Evolutionary conservation across 495 filamentous ascomycete genomes (phyloP).

Genomic region (Lophiostoma macrostomum): DNA sequence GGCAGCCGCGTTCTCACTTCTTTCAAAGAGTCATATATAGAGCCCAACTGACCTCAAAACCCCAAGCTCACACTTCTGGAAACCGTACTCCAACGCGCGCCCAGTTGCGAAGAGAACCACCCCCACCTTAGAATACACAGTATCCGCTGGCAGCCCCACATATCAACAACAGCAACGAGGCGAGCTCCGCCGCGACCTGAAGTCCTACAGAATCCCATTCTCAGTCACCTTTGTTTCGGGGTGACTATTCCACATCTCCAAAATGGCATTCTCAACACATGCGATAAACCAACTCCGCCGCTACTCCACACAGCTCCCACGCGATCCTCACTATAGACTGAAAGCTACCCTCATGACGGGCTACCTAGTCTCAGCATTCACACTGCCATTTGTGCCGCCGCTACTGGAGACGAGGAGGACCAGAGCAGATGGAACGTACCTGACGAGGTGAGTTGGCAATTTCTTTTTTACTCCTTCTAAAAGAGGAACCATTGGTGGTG

Average conservation of each 20-base stretch:
- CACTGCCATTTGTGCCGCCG: conserved; percentile 80
- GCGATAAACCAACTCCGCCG: conserved; percentile 26
- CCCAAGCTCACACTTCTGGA: neutral
- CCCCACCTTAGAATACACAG: neutral
- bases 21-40: neutral
- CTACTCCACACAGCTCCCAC: conserved; percentile 33
- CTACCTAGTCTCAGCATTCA: conserved; percentile 41
- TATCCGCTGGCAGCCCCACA: neutral
- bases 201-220: too few species aligned
- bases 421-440: conserved; percentile 28
- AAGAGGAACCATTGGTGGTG: too few species aligned
- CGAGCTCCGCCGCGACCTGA: too few species aligned
- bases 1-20: neutral
- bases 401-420: conserved; percentile 42
- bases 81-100: neutral
- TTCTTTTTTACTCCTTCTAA: too few species aligned
- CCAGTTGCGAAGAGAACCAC: neutral
- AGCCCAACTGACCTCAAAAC: neutral
- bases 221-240: too few species aligned
- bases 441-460: conserved; percentile 29
- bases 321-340: conserved; percentile 29
- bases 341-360: conserved; percentile 32
- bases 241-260: too few species aligned
- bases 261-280: conserved; percentile 30
- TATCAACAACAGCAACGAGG: neutral